Base-by-base conservation (phyloP, 1,284 basidiomycete genomes). In the Ustilago hordei region DNA sequence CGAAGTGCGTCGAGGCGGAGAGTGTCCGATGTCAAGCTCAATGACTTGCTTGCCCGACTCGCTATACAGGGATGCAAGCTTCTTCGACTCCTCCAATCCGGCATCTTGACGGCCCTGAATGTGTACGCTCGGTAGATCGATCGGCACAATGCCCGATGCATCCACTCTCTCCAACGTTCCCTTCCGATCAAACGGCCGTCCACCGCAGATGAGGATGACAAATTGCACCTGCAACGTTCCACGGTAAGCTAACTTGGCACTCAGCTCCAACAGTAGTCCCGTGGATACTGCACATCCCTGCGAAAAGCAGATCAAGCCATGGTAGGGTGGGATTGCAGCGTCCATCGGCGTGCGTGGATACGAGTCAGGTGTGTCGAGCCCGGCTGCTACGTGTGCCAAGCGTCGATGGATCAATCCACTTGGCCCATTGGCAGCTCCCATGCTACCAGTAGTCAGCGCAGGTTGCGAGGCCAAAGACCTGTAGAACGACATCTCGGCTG, bases 251-350 rank as follows among this genome's bases (percentile, higher is more conserved):
- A 47, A 8, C n/a, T 56, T 47, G 12, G 39, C 8, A n/a, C 34
- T 19, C 15, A 57, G 50, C 41, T 66, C 55, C 53, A 71, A 35
- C 3, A 75, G 67, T 15, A 79, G n/a, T 38, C 69, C 73, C 3
- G 76, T 73, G 7, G 66, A 43, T 15, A 72, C 69, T 3, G 76
- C 72, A n/a, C 72, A 75, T 47, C 76, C 76, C 17, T 79, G 76
- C 43, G 76, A 79, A 28, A 79, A 79, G 63, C 76, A 75, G 32
- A 79, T 66, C 53, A 79, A 43, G 8, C 69, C 76, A 19, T 79
- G 73, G 48, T 69, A 79, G 0, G 34, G 13, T 39, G 23, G 47
- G 0, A 4, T 7, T n/a, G 13, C 34, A 8, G 7, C 19, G 28
- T 66, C 58, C 52, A 39, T 2, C 9, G 70, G 70, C 35, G 70